A percentile compares a stretch with the other conserved stretches of the same genome.
Evolutionary conservation across 805 yeast species (phyloP).

Genomic region (Teunomyces stri): DNA sequence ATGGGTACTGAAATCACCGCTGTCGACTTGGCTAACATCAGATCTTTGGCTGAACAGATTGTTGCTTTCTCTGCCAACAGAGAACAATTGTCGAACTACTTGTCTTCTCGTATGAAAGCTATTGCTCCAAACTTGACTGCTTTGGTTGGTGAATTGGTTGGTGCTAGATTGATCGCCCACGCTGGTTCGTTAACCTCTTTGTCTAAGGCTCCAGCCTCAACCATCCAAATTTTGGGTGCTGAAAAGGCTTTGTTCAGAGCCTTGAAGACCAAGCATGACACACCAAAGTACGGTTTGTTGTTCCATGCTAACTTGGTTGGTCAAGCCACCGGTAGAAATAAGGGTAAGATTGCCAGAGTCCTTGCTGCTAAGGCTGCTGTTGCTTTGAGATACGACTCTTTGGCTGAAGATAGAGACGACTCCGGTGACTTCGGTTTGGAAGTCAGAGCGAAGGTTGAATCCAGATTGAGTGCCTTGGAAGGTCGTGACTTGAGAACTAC

Average conservation of each 20-base stretch:
- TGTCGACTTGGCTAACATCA: constrained; percentile 81
- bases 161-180: constrained; percentile 97
- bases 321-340: constrained; percentile 96
- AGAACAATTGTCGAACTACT: constrained; percentile 90
- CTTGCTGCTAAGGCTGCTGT: constrained; percentile 98
- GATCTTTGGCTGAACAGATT: constrained; percentile 91
- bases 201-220: constrained; percentile 98
- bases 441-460: constrained; percentile 90
- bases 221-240: constrained; percentile 97
- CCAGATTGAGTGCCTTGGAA: constrained; percentile 90
- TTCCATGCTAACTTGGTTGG: constrained; percentile 98
- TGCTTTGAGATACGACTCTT: constrained; percentile 92
- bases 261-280: constrained; percentile 95
- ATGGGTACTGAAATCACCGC: constrained; percentile 99
- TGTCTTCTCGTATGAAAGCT: constrained; percentile 94
- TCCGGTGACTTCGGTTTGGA: constrained; percentile 90
- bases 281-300: constrained; percentile 96
- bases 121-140: constrained; percentile 97
- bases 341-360: constrained; percentile 98
- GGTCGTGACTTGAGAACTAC: constrained; percentile 95
- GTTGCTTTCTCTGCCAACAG: constrained; percentile 95
- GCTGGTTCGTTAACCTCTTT: constrained; percentile 92
- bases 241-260: constrained; percentile 99
- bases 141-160: constrained; percentile 95
- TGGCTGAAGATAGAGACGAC: constrained; percentile 96